Evolutionary conservation across 2,329 filamentous ascomycete species (phyloP), one percentile per base, ranked within the genome.

Genomic region (Tolypocladium sp.): DNA sequence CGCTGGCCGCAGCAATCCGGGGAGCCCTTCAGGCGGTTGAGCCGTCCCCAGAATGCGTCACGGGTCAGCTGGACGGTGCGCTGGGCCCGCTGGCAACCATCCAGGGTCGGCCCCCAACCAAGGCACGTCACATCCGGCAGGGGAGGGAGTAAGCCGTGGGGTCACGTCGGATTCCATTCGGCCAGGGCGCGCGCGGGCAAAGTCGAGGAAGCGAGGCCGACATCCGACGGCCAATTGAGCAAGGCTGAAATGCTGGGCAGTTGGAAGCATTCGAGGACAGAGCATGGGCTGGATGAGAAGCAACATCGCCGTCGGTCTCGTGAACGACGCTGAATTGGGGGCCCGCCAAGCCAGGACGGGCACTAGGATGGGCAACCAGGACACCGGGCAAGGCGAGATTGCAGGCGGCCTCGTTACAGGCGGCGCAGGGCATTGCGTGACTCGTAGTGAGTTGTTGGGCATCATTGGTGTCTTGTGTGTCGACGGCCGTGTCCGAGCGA

Each of bases 21-120:
- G 30, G 49, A 52, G 17, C n/a, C 27, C 42, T 10, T 25, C 13
- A 53, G 38, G 42, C 44, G 57, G 42, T 38, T 40, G 42, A 17
- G 27, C 15, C 49, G 49, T 57, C 38, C 54, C 40, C 52, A 49
- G 33, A 44, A 51, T 57, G 58, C 58, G 57, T 61, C 59, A 59
- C 62, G 44, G 61, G 62, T 63, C 62, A 63, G 60, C 58, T 58
- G 60, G 58, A 54, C 57, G 60, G 57, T 63, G 62, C 49, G 62
- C 44, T 62, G 62, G 62, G 59, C 41, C 60, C 61, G 61, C 57
- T 60, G 58, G 22, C 38, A 54, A 40, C 57, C 56, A 56, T 40
- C 41, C 42, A 30, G 46, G 51, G 54, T n/a, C 54, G 38, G 54
- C 54, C 54, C 54, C 54, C 54, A 56, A 42, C 54, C 38, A 56